Conservation (phyloP, 495 filamentous ascomycete species). For the Aspergillus sclerotiicarbonarius region DNA sequence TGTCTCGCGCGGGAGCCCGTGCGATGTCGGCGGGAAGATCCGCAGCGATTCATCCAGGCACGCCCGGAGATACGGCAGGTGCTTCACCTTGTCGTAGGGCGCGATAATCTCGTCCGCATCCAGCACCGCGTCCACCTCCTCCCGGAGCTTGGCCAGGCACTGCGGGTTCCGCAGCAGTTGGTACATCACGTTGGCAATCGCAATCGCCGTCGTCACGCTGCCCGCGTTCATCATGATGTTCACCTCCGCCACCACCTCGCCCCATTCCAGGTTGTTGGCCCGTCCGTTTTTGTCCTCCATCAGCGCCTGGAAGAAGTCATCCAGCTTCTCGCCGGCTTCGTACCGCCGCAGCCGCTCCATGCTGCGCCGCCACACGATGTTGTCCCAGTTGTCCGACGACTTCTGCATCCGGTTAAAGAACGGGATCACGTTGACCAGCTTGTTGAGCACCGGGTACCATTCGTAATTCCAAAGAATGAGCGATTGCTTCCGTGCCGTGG, state of each 20-base stretch:
- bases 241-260: conserved; percentile 33
- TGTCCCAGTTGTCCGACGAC: conserved; percentile 27
- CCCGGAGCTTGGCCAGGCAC: conserved; percentile 48
- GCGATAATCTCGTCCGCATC: conserved; percentile 38
- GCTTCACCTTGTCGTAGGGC: conserved; percentile 44
- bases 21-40: conserved; percentile 39
- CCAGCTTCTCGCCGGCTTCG: conserved; percentile 50
- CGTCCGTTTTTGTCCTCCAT: conserved; percentile 54
- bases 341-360: conserved; percentile 40
- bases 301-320: conserved; percentile 56
- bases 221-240: conserved; percentile 53
- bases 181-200: conserved; percentile 52
- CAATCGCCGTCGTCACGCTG: conserved; percentile 54
- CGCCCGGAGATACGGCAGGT: conserved; percentile 42
- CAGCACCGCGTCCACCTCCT: conserved; percentile 54
- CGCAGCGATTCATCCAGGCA: conserved; percentile 49
- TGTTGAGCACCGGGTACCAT: conserved; percentile 39
- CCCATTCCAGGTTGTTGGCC: conserved; percentile 34
- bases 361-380: conserved; percentile 43
- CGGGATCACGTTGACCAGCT: conserved; percentile 32
- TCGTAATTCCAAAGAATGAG: conserved; percentile 48
- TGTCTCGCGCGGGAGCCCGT: conserved; percentile 36
- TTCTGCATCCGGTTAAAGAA: conserved; percentile 30
- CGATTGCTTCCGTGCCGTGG: conserved; percentile 41
- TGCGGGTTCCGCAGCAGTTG: conserved; percentile 54